Percentiles rank a stretch among this genome's conserved stretches.
Evolutionary conservation across 1,284 basidiomycete species (phyloP).

Genomic region (Heterobasidion parviporum): DNA sequence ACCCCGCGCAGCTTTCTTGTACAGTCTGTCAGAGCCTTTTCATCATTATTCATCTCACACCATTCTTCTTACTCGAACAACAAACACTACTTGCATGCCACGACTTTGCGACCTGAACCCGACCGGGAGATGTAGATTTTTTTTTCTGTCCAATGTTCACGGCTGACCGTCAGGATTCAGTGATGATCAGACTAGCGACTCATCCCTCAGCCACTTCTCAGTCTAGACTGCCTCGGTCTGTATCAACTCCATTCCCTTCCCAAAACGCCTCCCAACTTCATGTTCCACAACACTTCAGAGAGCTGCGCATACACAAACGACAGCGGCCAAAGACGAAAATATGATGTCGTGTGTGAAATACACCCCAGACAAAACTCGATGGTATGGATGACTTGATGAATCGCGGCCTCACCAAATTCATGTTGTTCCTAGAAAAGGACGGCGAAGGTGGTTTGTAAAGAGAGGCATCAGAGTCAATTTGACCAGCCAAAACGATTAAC

Average conservation of each 20-base stretch:
- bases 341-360: constrained; percentile 98
- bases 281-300: constrained; percentile 88
- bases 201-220: no score
- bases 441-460: constrained; percentile 83
- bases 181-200: no score
- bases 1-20: no score
- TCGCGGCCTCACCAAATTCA: constrained; percentile 91
- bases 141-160: no score
- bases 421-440: constrained; percentile 50
- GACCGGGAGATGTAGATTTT: no score
- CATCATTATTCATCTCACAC: no score
- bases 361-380: constrained; percentile 98
- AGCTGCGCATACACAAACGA: constrained; percentile 98
- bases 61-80: no score
- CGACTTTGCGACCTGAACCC: no score
- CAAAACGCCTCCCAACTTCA: constrained; percentile 68
- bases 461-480: constrained; percentile 6
- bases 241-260: constrained; percentile 25
- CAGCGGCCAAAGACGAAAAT: constrained; percentile 97
- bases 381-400: constrained; percentile 97
- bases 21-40: no score
- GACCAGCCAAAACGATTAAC: constrained; percentile 21
- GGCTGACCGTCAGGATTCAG: no score
- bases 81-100: no score
- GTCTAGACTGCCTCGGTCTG: neutral